Percentiles rank a stretch among this genome's conserved stretches.
Conservation (phyloP, 345 rosid genomes). For the Raphanus sativus region DNA sequence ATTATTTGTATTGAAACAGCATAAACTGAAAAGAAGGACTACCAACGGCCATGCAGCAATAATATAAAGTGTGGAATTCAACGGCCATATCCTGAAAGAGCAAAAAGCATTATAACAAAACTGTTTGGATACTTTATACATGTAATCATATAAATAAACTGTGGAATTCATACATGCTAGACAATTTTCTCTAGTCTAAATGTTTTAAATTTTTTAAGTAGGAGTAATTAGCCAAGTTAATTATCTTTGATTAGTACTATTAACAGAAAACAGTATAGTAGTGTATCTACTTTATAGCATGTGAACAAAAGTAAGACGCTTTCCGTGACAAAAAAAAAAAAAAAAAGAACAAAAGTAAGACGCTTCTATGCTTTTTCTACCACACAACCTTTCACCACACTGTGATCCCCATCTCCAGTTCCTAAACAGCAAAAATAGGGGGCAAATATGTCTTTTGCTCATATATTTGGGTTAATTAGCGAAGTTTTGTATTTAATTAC, state of each 20-base stretch:
- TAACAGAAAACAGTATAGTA: neutral
- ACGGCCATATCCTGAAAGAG: neutral
- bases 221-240: neutral
- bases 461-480: neutral
- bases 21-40: constrained; percentile 23
- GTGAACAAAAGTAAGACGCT: no score
- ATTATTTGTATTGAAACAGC: constrained; percentile 25
- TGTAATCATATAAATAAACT: constrained; percentile 29
- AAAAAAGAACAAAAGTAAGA: no score
- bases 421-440: neutral
- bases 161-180: neutral
- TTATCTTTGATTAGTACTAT: neutral
- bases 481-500: neutral
- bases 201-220: no score
- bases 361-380: no score
- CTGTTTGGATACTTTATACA: neutral
- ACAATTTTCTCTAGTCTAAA: neutral
- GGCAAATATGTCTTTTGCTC: neutral
- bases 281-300: neutral
- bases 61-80: neutral
- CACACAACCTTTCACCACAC: no score
- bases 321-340: no score
- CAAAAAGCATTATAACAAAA: neutral
- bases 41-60: constrained; percentile 15
- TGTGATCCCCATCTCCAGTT: neutral